These are phyloP conservation scores for Phytophthora tentaculata DNA, from an alignment of 352 stramenopile species.

Conservation along the genomic window DNA sequence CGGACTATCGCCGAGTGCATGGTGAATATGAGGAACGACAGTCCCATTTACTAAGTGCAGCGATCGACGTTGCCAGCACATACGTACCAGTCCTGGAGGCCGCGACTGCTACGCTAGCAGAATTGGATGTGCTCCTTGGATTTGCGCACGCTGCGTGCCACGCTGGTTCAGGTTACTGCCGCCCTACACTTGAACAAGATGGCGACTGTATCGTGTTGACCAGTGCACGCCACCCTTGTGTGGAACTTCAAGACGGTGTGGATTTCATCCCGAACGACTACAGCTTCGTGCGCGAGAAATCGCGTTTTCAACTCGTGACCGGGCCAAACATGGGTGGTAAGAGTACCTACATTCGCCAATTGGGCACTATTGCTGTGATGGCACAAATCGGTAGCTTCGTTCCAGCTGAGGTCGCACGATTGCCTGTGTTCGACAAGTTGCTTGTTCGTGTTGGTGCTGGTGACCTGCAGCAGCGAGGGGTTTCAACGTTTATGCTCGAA, in stretches of 20 bases:
- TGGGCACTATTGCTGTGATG: constrained; percentile 96
- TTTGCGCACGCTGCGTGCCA: constrained; percentile 96
- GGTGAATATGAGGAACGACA: constrained; percentile 94
- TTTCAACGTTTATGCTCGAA: constrained; percentile 99
- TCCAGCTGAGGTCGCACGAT: constrained; percentile 89
- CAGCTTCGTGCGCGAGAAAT: constrained; percentile 80
- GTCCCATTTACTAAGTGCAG: constrained; percentile 89
- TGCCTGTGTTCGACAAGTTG: constrained; percentile 96
- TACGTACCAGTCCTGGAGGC: constrained; percentile 97
- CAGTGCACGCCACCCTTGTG: constrained; percentile 95
- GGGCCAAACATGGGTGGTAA: constrained; percentile 99
- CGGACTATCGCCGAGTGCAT: constrained; percentile 85
- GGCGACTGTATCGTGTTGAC: constrained; percentile 75
- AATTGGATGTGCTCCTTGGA: constrained; percentile 95
- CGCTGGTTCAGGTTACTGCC: constrained; percentile 82
- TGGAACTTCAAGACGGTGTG: constrained; percentile 97
- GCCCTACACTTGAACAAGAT: constrained; percentile 63
- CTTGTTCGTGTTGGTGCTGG: constrained; percentile 97
- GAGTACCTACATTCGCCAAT: constrained; percentile 98
- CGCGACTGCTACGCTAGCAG: constrained; percentile 82
- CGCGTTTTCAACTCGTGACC: constrained; percentile 96
- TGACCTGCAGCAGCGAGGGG: constrained; percentile 96
- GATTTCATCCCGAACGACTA: constrained; percentile 99
- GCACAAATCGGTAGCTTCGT: constrained; percentile 98
- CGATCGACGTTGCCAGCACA: constrained; percentile 94